phyloP scores from a whole-genome alignment of 768 basidiomycete species.

The Macrolepiota dolichaula region DNA sequence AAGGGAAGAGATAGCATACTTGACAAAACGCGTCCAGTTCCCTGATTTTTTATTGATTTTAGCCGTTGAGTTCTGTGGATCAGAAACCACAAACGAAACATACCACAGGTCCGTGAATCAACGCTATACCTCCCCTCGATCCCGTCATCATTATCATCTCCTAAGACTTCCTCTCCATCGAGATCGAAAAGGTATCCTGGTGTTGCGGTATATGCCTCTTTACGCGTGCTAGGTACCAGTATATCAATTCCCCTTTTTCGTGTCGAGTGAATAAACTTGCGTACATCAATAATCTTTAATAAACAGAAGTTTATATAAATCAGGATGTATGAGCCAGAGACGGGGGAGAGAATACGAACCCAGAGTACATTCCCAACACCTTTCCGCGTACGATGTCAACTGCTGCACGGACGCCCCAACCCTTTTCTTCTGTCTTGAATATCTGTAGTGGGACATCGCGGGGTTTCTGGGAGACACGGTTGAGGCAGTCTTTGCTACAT shows the following conservation, averaged over 20 bases:
- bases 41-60: conserved; percentile 34
- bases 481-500: conserved; percentile 45
- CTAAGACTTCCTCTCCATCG: conserved; percentile 47
- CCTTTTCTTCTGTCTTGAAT: conserved; percentile 57
- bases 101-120: conserved; percentile 50
- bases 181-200: conserved; percentile 60
- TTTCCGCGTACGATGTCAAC: conserved; percentile 44
- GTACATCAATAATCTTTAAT: conserved; percentile 6
- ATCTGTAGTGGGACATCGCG: conserved; percentile 57
- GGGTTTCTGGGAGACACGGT: conserved; percentile 60
- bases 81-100: conserved; percentile 16
- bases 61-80: neutral
- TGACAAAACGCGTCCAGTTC: conserved; percentile 76
- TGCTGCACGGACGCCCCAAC: conserved; percentile 64
- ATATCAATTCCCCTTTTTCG: neutral
- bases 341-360: conserved; percentile 35
- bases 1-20: conserved; percentile 38
- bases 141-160: conserved; percentile 26
- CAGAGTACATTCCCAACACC: conserved; percentile 66
- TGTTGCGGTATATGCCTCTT: conserved; percentile 34
- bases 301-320: neutral
- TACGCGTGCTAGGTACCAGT: conserved; percentile 33
- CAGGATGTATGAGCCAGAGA: neutral
- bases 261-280: neutral
- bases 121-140: conserved; percentile 45